phyloP scores from a whole-genome alignment of 371 early-diverging fungal species.

The Apophysomyces sp. region DNA sequence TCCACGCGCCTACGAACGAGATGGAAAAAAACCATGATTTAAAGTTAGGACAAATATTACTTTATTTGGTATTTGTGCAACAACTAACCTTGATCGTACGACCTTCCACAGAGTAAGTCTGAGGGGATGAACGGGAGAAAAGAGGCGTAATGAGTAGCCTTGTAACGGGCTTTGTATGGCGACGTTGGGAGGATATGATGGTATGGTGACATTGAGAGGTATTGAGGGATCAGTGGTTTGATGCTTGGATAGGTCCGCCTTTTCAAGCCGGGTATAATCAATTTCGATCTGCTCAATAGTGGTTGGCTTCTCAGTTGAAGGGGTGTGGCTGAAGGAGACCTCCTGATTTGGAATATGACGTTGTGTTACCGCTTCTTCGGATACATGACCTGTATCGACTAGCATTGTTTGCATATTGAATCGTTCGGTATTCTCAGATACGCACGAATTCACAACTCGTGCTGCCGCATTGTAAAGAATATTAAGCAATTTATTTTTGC shows the following conservation, averaged over 20 bases:
- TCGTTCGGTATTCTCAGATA: constrained; percentile 21
- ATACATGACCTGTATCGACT: background rate
- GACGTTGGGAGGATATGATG: background rate
- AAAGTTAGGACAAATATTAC: background rate
- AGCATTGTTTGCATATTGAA: constrained; percentile 4
- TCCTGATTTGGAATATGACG: background rate
- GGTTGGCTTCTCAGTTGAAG: background rate
- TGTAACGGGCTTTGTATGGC: constrained; percentile 20
- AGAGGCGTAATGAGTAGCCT: constrained; percentile 24
- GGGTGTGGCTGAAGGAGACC: background rate
- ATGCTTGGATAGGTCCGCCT: background rate
- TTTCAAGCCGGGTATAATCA: background rate
- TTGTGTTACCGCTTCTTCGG: background rate
- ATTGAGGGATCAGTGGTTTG: background rate
- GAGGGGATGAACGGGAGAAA: constrained; percentile 23
- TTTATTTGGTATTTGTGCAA: background rate
- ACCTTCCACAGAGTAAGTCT: constrained; percentile 33
- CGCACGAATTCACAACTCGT: constrained; percentile 38
- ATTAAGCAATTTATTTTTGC: background rate
- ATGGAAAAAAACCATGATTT: background rate
- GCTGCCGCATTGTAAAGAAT: constrained; percentile 21
- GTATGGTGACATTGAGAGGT: background rate
- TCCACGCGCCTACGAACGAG: constrained; percentile 36
- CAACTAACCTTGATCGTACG: constrained; percentile 39
- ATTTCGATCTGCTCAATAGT: background rate